A percentile compares a stretch with the other conserved stretches of the same genome.
phyloP scores from a whole-genome alignment of 1,284 basidiomycete genomes.

The Malassezia vespertilionis region DNA sequence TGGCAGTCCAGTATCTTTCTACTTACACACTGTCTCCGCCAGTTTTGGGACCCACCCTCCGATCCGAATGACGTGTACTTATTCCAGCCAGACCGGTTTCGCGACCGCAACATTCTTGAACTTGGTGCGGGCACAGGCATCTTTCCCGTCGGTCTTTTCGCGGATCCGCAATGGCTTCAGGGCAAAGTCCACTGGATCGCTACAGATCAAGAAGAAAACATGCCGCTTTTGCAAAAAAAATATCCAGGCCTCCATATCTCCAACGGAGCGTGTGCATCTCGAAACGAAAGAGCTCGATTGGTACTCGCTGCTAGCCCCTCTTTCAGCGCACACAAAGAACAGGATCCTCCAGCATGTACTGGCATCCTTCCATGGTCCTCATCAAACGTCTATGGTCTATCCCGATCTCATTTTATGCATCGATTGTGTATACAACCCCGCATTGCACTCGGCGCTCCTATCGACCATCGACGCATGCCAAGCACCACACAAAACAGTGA shows the following conservation, averaged over 20 bases:
- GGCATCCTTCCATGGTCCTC: too few relatives aligned
- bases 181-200: slow-evolving; percentile 26
- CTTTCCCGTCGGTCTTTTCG: slow-evolving; percentile 22
- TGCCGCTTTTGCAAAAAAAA: slow-evolving; percentile 22
- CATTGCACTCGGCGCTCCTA: slow-evolving; percentile 30
- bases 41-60: slow-evolving; percentile 1
- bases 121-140: slow-evolving; percentile 41
- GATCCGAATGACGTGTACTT: not conserved
- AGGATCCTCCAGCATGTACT: too few relatives aligned
- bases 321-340: not conserved
- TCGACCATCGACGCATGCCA: slow-evolving; percentile 28
- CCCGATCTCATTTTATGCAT: slow-evolving; percentile 29
- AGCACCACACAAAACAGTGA: slow-evolving; percentile 18
- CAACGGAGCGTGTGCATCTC: not conserved
- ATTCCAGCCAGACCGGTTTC: slow-evolving; percentile 13
- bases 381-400: not conserved
- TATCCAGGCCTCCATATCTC: not conserved
- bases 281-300: not conserved
- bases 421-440: slow-evolving; percentile 41
- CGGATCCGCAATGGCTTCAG: slow-evolving; percentile 1
- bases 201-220: slow-evolving; percentile 29
- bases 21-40: slow-evolving; percentile 10
- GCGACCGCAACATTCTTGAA: slow-evolving; percentile 25
- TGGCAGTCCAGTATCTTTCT: slow-evolving; percentile 36
- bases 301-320: too few relatives aligned